Percentiles rank a stretch among this genome's conserved stretches.
Evolutionary conservation across 257 asterid genomes (phyloP).

Genomic region (Nicotiana attenuata): DNA sequence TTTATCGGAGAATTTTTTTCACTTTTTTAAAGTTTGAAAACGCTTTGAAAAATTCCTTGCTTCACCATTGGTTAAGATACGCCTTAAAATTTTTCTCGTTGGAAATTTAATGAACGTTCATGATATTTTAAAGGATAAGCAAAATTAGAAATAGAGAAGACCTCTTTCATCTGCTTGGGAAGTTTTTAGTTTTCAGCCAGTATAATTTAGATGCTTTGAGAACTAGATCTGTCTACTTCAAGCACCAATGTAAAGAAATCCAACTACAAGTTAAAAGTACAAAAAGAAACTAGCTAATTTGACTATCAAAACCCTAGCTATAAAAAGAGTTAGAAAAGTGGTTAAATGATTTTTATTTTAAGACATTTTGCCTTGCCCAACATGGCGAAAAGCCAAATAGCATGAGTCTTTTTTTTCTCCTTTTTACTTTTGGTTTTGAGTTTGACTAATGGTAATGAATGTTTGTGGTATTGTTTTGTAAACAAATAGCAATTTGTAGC

Average conservation of each 20-base stretch:
- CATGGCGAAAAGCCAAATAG: background rate
- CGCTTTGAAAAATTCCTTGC: too few species aligned
- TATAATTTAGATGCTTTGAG: background rate
- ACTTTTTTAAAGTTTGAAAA: too few species aligned
- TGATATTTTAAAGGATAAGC: background rate
- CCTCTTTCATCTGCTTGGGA: too few species aligned
- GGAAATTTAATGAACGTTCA: background rate
- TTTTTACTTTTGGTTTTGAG: background rate
- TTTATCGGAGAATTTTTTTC: too few species aligned
- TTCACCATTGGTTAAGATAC: too few species aligned
- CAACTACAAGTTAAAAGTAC: background rate
- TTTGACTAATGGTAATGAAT: background rate
- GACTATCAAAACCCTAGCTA: background rate
- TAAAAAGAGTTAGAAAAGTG: background rate
- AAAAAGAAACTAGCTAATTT: background rate
- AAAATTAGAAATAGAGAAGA: background rate
- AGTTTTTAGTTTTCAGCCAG: background rate
- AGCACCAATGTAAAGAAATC: background rate
- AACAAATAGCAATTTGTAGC: background rate
- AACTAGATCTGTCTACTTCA: background rate
- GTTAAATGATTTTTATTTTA: background rate
- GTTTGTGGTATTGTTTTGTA: background rate
- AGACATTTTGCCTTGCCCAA: background rate
- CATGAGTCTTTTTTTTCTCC: too few species aligned
- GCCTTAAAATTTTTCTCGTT: background rate